These are phyloP conservation scores for Beauveria caledonica DNA, from an alignment of 2,329 filamentous ascomycete species.

Conservation along the genomic window DNA sequence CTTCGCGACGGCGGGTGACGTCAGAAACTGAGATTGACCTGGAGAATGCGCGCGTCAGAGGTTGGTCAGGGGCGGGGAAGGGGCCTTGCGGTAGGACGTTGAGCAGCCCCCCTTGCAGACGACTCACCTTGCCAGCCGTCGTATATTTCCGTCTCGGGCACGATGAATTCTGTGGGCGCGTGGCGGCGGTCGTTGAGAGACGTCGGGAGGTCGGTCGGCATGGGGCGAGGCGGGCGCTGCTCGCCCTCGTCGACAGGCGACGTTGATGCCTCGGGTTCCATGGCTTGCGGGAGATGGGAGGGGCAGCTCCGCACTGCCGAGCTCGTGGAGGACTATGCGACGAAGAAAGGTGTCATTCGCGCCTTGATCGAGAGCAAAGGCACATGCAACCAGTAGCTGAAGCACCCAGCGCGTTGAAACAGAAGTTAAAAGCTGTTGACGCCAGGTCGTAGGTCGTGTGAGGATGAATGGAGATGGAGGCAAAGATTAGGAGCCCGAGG, in stretches of 20 bases:
- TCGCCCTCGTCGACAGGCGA: slow-evolving; percentile 33
- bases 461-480: slow-evolving; percentile 1
- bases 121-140: slow-evolving; percentile 89
- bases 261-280: slow-evolving; percentile 50
- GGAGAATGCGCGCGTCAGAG: slow-evolving; percentile 19
- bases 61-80: slow-evolving; percentile 10
- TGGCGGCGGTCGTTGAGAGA: slow-evolving; percentile 81
- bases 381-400: neutral
- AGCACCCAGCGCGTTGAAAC: neutral
- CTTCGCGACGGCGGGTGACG: slow-evolving; percentile 74
- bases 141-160: slow-evolving; percentile 90
- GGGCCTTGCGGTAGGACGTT: slow-evolving; percentile 6
- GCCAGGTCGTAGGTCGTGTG: slow-evolving; percentile 9
- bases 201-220: slow-evolving; percentile 81
- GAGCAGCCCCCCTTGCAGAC: slow-evolving; percentile 5
- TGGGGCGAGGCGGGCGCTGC: slow-evolving; percentile 31
- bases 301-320: slow-evolving; percentile 26
- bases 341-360: slow-evolving; percentile 3
- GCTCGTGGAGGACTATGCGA: slow-evolving; percentile 24
- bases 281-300: slow-evolving; percentile 31
- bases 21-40: slow-evolving; percentile 96
- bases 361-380: neutral
- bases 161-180: slow-evolving; percentile 52
- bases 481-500: neutral
- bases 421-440: neutral